phyloP scores from a whole-genome alignment of 192 early-diverging fungal genomes.

The Phlyctochytrium arcticum region DNA sequence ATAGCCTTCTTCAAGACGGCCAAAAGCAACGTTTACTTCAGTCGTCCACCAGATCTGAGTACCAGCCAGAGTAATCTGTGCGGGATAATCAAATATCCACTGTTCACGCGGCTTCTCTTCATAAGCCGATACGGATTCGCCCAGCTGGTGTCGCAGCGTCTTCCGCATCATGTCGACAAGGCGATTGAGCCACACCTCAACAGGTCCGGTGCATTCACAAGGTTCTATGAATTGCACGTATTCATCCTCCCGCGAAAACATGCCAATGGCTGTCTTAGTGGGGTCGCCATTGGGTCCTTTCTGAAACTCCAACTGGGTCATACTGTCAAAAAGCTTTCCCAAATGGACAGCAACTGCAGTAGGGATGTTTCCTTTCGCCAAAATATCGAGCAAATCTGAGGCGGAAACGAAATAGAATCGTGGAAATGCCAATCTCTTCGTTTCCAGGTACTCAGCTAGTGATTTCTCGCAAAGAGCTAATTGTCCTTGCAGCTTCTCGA shows the following conservation, averaged over 20 bases:
- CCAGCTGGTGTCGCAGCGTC: slow-evolving; percentile 47
- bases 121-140: slow-evolving; percentile 55
- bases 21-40: slow-evolving; percentile 62
- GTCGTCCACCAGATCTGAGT: slow-evolving; percentile 70
- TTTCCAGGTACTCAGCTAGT: slow-evolving; percentile 62
- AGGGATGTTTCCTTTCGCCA: slow-evolving; percentile 64
- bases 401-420: slow-evolving; percentile 66
- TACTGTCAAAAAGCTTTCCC: slow-evolving; percentile 59
- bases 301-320: slow-evolving; percentile 51
- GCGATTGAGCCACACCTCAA: slow-evolving; percentile 63
- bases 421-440: slow-evolving; percentile 61
- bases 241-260: slow-evolving; percentile 61
- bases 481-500: slow-evolving; percentile 55
- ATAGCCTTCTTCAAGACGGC: slow-evolving; percentile 61
- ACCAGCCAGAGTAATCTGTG: slow-evolving; percentile 60
- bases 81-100: slow-evolving; percentile 67
- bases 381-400: slow-evolving; percentile 60
- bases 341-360: slow-evolving; percentile 54
- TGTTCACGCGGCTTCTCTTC: slow-evolving; percentile 70
- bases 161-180: slow-evolving; percentile 55
- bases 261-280: slow-evolving; percentile 60
- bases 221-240: slow-evolving; percentile 52
- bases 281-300: slow-evolving; percentile 43
- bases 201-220: slow-evolving; percentile 60
- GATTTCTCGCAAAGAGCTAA: slow-evolving; percentile 65